phyloP scores from a whole-genome alignment of 805 yeast species.

The Kodamaea nitidulidarum region DNA sequence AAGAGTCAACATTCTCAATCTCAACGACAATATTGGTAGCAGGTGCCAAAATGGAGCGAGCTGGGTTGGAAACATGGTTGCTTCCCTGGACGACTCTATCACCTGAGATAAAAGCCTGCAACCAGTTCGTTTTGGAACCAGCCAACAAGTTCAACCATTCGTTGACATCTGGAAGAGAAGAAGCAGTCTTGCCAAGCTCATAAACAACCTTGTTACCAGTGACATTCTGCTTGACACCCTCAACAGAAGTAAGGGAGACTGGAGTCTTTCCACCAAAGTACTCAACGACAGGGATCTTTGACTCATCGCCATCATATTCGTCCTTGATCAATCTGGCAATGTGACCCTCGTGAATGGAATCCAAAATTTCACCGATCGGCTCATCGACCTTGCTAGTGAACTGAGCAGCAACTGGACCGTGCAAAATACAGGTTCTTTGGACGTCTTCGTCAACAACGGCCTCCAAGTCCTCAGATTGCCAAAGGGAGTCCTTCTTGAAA shows the following conservation, averaged over 20 bases:
- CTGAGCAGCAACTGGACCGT: slow-evolving; percentile 98
- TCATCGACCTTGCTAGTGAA: slow-evolving; percentile 82
- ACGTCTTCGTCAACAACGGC: slow-evolving; percentile 95
- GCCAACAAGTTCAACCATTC: slow-evolving; percentile 81
- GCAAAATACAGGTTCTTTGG: slow-evolving; percentile 97
- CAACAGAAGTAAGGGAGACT: slow-evolving; percentile 21
- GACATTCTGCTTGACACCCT: slow-evolving; percentile 34
- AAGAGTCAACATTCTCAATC: slow-evolving; percentile 46
- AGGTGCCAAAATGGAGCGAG: slow-evolving; percentile 78
- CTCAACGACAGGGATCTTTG: slow-evolving; percentile 82
- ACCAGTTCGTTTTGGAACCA: slow-evolving; percentile 78
- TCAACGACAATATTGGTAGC: slow-evolving; percentile 55
- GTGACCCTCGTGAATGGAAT: slow-evolving; percentile 86
- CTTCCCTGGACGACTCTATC: slow-evolving; percentile 81
- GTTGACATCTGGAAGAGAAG: slow-evolving; percentile 20
- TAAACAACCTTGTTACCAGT: slow-evolving; percentile 23
- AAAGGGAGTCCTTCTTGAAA: slow-evolving; percentile 97
- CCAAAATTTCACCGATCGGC: slow-evolving; percentile 89
- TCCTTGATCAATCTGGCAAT: slow-evolving; percentile 65
- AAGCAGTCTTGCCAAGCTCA: slow-evolving; percentile 31
- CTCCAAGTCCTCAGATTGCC: slow-evolving; percentile 98
- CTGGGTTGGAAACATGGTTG: slow-evolving; percentile 74
- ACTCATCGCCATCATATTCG: slow-evolving; percentile 63
- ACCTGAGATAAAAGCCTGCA: slow-evolving; percentile 82
- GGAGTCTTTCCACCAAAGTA: slow-evolving; percentile 70